These are phyloP conservation scores for Phialophora tarda DNA, from an alignment of 2,329 filamentous ascomycete species.

Conservation along the genomic window DNA sequence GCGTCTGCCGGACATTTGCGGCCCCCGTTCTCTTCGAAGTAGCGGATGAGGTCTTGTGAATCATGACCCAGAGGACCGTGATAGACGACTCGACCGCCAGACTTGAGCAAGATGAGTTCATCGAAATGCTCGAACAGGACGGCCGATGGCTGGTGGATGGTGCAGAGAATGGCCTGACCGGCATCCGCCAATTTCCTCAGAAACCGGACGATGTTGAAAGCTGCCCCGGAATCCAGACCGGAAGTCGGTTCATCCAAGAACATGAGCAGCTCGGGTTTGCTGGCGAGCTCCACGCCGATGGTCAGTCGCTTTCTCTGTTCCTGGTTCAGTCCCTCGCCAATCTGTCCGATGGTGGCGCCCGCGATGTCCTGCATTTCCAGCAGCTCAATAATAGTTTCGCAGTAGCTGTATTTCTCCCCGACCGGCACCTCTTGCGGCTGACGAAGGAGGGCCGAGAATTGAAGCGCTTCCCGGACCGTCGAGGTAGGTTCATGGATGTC, in stretches of 20 bases:
- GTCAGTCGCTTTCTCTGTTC: constrained; percentile 71
- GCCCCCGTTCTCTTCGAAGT: constrained; percentile 61
- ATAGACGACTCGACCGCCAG: constrained; percentile 81
- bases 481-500: constrained; percentile 70
- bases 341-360: constrained; percentile 66
- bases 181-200: constrained; percentile 68
- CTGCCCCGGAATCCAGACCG: constrained; percentile 71
- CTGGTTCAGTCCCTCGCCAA: constrained; percentile 65
- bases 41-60: constrained; percentile 69
- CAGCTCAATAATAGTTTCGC: constrained; percentile 70
- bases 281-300: constrained; percentile 66
- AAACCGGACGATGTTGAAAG: constrained; percentile 68
- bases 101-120: constrained; percentile 76
- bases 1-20: constrained; percentile 62
- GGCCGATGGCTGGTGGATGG: constrained; percentile 88
- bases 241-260: constrained; percentile 69
- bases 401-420: constrained; percentile 70
- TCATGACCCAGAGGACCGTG: constrained; percentile 85
- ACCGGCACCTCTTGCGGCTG: constrained; percentile 63
- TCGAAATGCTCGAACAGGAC: constrained; percentile 89
- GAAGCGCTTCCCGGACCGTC: constrained; percentile 69
- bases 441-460: constrained; percentile 69
- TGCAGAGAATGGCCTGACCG: constrained; percentile 86
- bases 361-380: constrained; percentile 72
- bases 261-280: constrained; percentile 65